Percentiles rank a stretch among this genome's conserved stretches.
Conservation (phyloP, 805 yeast genomes). For the Isabelozyma pseudorhagii region DNA sequence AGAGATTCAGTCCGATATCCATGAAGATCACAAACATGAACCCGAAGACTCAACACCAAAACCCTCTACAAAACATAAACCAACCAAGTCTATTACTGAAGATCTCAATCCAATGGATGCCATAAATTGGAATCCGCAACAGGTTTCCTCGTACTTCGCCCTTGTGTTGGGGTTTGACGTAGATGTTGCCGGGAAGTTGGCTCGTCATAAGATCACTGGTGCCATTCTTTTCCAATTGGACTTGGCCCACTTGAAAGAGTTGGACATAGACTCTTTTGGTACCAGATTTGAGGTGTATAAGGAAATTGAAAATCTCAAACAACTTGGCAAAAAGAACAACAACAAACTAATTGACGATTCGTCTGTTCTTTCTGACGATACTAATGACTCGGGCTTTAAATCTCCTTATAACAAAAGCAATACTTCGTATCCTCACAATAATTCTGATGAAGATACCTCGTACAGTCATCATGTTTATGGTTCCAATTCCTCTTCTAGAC, state of each 20-base stretch:
- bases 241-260: slow-evolving; percentile 79
- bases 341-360: not conserved
- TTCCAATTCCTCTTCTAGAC: slow-evolving; percentile 19
- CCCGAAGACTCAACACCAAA: slow-evolving; percentile 4
- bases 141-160: slow-evolving; percentile 77
- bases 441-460: too few relatives aligned
- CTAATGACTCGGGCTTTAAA: slow-evolving; percentile 7
- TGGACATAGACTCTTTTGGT: slow-evolving; percentile 91
- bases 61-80: too few relatives aligned
- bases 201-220: slow-evolving; percentile 87
- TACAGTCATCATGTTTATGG: not conserved
- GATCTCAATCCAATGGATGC: slow-evolving; percentile 49
- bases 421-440: slow-evolving; percentile 8
- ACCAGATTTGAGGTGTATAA: slow-evolving; percentile 89
- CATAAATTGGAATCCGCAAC: slow-evolving; percentile 75
- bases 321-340: slow-evolving; percentile 6
- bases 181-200: slow-evolving; percentile 74
- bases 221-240: slow-evolving; percentile 81
- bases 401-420: not conserved
- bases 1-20: slow-evolving; percentile 46
- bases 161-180: slow-evolving; percentile 67
- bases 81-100: slow-evolving; percentile 13
- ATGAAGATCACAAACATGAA: not conserved
- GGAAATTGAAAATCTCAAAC: slow-evolving; percentile 71
- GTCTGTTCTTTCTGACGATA: not conserved